Evolutionary conservation across 2,329 filamentous ascomycete genomes (phyloP).

Genomic region (Cryphonectria parasitica): DNA sequence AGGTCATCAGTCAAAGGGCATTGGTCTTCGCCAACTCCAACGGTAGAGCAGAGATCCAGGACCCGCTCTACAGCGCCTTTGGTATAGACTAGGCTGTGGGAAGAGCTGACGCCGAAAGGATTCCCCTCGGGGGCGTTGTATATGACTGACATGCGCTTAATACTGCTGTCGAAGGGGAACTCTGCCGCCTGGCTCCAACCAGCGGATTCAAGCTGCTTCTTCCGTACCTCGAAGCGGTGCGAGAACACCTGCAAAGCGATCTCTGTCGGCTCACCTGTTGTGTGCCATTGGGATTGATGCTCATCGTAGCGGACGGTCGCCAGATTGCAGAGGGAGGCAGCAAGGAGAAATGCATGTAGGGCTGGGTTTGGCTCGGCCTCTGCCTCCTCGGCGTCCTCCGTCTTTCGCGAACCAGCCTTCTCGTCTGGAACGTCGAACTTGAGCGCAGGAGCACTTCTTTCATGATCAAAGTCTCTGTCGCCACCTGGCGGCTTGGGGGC

Average conservation of each 20-base stretch:
- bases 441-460: slow-evolving; percentile 62
- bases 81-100: slow-evolving; percentile 59
- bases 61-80: slow-evolving; percentile 67
- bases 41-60: slow-evolving; percentile 57
- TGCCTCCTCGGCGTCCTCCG: slow-evolving; percentile 39
- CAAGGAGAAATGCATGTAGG: slow-evolving; percentile 56
- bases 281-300: slow-evolving; percentile 63
- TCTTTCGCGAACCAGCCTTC: slow-evolving; percentile 48
- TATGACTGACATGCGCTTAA: slow-evolving; percentile 81
- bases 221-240: slow-evolving; percentile 66
- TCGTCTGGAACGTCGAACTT: slow-evolving; percentile 67
- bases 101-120: slow-evolving; percentile 42
- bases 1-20: slow-evolving; percentile 54
- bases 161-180: slow-evolving; percentile 77
- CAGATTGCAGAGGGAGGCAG: slow-evolving; percentile 68
- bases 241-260: slow-evolving; percentile 78
- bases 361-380: slow-evolving; percentile 53
- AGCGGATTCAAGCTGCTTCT: slow-evolving; percentile 53
- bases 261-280: slow-evolving; percentile 73
- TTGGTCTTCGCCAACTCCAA: slow-evolving; percentile 48
- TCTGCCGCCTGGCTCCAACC: slow-evolving; percentile 70
- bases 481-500: slow-evolving; percentile 42
- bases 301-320: slow-evolving; percentile 61
- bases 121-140: slow-evolving; percentile 56
- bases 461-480: slow-evolving; percentile 60